Conservation (phyloP, 495 filamentous ascomycete genomes). For the Cercophora samala region DNA sequence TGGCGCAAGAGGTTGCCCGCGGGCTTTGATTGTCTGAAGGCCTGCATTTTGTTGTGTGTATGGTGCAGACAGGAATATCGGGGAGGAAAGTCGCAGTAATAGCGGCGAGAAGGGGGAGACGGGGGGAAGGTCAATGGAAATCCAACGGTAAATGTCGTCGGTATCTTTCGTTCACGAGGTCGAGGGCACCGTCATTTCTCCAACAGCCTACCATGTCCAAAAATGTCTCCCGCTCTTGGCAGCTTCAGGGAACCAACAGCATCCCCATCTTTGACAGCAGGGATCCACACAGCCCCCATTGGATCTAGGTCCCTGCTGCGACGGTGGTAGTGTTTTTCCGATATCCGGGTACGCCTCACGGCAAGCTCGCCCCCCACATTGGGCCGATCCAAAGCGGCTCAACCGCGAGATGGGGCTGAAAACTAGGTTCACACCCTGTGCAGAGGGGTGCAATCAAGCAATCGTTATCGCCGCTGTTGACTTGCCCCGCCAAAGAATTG, state of each 20-base stretch:
- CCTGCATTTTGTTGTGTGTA: conserved; percentile 39
- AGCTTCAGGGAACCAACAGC: conserved; percentile 16
- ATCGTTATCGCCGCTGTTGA: neutral
- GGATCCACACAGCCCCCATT: conserved; percentile 10
- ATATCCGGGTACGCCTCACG: neutral
- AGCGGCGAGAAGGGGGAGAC: neutral
- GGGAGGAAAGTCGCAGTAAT: neutral
- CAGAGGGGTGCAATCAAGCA: neutral
- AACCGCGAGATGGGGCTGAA: neutral
- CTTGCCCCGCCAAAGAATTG: conserved; percentile 12
- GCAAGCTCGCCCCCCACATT: neutral
- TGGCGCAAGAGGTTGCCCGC: conserved; percentile 44
- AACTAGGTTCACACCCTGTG: neutral
- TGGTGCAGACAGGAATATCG: neutral
- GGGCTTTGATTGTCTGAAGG: conserved; percentile 48
- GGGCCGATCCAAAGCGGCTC: neutral
- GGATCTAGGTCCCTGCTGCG: neutral
- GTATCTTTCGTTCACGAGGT: conserved; percentile 6
- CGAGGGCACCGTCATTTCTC: conserved; percentile 22
- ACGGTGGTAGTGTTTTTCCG: conserved; percentile 23
- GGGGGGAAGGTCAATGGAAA: neutral
- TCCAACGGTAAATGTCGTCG: conserved; percentile 3
- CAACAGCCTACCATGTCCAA: conserved; percentile 17
- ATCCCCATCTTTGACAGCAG: conserved; percentile 2
- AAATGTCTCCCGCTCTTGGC: conserved; percentile 10